phyloP scores from a whole-genome alignment of 306 rosid species.

The Begonia peltatifolia region DNA sequence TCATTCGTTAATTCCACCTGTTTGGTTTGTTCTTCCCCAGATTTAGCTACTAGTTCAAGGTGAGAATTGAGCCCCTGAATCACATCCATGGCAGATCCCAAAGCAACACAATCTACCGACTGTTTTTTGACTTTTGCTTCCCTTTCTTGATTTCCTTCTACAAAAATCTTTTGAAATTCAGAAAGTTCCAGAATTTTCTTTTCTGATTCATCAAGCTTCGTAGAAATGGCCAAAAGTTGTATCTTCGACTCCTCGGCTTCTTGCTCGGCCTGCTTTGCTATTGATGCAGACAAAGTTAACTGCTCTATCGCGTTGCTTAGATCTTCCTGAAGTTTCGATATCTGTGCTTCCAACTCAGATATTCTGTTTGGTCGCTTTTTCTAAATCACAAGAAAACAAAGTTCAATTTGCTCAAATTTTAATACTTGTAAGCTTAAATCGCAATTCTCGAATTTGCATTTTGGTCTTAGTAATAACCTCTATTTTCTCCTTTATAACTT shows the following conservation, averaged over 20 bases:
- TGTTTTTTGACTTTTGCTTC: slow-evolving; percentile 41
- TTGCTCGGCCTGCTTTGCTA: slow-evolving; percentile 55
- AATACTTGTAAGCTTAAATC: too few species aligned
- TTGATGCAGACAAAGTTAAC: slow-evolving; percentile 47
- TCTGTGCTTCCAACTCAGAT: slow-evolving; percentile 78
- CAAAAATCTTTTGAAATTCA: slow-evolving; percentile 39
- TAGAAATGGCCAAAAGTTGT: slow-evolving; percentile 35
- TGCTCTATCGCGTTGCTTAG: slow-evolving; percentile 47
- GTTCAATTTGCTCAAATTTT: too few species aligned
- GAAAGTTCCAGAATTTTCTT: slow-evolving; percentile 45
- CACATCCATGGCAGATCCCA: slow-evolving; percentile 48
- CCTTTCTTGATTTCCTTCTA: slow-evolving; percentile 34
- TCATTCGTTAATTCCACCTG: slow-evolving; percentile 27
- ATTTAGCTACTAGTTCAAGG: slow-evolving; percentile 42
- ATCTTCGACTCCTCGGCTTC: slow-evolving; percentile 55
- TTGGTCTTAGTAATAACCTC: too few species aligned
- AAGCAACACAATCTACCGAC: slow-evolving; percentile 35
- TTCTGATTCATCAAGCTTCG: slow-evolving; percentile 57
- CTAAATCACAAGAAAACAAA: slow-evolving; percentile 13
- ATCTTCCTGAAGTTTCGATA: slow-evolving; percentile 64
- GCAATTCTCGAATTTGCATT: too few species aligned
- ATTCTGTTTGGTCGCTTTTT: slow-evolving; percentile 72
- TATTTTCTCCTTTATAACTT: too few species aligned
- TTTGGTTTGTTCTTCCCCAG: slow-evolving; percentile 34
- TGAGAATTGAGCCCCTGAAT: slow-evolving; percentile 53